Evolutionary conservation across 1,284 basidiomycete genomes (phyloP).

Genomic region (Cryptococcus hybrid): DNA sequence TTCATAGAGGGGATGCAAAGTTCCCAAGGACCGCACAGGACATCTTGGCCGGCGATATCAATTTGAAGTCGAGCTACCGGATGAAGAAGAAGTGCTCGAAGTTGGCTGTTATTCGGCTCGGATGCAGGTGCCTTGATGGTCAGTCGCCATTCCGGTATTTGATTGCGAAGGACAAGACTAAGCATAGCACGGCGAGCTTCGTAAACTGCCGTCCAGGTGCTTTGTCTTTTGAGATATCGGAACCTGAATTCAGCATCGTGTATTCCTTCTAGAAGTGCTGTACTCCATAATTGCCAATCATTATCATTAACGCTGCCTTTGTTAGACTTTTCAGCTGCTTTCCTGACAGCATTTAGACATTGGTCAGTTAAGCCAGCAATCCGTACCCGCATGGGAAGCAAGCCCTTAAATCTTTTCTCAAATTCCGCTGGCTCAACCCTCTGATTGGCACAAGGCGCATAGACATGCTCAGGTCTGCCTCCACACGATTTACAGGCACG

Average conservation of each 20-base stretch:
- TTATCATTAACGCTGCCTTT: constrained; percentile 48
- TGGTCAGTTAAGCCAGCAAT: constrained; percentile 59
- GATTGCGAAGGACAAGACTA: constrained; percentile 72
- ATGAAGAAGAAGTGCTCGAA: constrained; percentile 68
- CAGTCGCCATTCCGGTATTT: constrained; percentile 81
- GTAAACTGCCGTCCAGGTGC: constrained; percentile 80
- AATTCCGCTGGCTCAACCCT: constrained; percentile 67
- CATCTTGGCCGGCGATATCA: constrained; percentile 34
- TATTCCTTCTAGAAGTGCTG: constrained; percentile 65
- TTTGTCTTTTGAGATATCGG: constrained; percentile 80
- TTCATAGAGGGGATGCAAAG: constrained; percentile 69
- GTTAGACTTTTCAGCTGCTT: constrained; percentile 21
- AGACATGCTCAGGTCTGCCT: constrained; percentile 84
- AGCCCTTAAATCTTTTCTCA: constrained; percentile 69
- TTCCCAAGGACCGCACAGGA: constrained; percentile 77
- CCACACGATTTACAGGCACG: constrained; percentile 83
- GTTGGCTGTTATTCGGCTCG: constrained; percentile 75
- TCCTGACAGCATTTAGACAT: constrained; percentile 59
- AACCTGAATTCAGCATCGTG: constrained; percentile 68
- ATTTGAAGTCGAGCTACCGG: constrained; percentile 74
- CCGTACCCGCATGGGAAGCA: constrained; percentile 81
- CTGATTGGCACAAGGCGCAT: constrained; percentile 41
- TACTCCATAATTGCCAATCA: constrained; percentile 66
- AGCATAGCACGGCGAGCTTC: constrained; percentile 68
- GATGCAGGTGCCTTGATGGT: constrained; percentile 66